A percentile compares a stretch with the other conserved stretches of the same genome.
Conservation (phyloP, 2,329 filamentous ascomycete species). For the Cadophora luteo-olivacea region DNA sequence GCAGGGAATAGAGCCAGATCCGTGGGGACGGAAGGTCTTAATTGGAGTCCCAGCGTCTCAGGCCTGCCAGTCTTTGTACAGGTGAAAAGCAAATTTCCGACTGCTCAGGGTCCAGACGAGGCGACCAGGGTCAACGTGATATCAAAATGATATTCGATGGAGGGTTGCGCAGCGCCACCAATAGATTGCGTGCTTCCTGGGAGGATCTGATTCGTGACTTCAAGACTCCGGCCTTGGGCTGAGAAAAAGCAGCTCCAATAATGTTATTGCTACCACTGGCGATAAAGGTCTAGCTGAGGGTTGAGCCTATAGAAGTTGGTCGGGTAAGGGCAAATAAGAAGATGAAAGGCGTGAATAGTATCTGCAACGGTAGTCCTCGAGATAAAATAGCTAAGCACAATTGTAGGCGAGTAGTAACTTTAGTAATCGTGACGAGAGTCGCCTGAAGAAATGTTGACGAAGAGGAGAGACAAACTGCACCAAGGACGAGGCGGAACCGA, state of each 20-base stretch:
- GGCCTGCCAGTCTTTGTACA: background rate
- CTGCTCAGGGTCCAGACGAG: constrained; percentile 2
- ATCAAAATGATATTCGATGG: background rate
- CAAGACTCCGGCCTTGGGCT: background rate
- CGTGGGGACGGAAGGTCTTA: constrained; percentile 27
- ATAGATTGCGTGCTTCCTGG: constrained; percentile 39
- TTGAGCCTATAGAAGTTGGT: constrained; percentile 1
- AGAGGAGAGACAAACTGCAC: background rate
- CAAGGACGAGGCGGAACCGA: background rate
- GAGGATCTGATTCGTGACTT: constrained; percentile 20
- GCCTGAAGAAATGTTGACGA: background rate
- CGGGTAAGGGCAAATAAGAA: background rate
- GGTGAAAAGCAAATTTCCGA: constrained; percentile 17
- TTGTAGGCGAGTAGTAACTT: background rate
- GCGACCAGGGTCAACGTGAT: constrained; percentile 5
- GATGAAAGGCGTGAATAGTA: constrained; percentile 14
- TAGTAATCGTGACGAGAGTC: background rate
- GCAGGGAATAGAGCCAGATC: constrained; percentile 23
- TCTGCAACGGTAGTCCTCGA: background rate
- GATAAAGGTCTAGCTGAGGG: constrained; percentile 5
- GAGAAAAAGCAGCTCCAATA: constrained; percentile 3
- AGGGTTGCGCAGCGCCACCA: constrained; percentile 33
- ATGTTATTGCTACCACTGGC: background rate
- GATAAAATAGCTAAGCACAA: background rate
- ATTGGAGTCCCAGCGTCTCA: background rate